Evolutionary conservation across 2,329 filamentous ascomycete genomes (phyloP), one percentile per base, ranked within the genome.

Genomic region (Helminthosporium solani): DNA sequence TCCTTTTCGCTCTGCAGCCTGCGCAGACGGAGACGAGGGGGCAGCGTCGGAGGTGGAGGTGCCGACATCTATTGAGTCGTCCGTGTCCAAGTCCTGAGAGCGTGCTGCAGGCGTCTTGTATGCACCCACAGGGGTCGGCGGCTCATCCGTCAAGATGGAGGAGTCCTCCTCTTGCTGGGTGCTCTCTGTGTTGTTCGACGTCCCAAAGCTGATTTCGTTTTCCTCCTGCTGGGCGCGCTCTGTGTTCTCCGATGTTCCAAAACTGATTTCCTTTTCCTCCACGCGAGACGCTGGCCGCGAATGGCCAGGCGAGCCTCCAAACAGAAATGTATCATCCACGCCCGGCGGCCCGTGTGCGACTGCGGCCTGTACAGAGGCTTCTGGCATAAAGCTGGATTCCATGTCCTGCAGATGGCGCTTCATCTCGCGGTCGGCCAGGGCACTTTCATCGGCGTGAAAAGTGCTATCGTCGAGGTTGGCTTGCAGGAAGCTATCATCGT

Each of bases 361-460:
- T 16, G 60, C 61, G 8, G 49, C 56, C 18, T 60, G 57, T 6
- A 65, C 53, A 2, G 77, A 77, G 2, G 74, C 70, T 36, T 83
- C 80, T 0, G 81, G 81, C 35, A 84, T 50, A 54, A 85, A 84
- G 58, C 81, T 84, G 3, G 82, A 84, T 61, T 84, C 82, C 44
- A 84, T 75, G 54, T 85, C 81, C 73, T 81, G 76, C 52, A 85
- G 63, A 52, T 78, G 78, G 46, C 76, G 73, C 53, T 77, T 76
- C 78, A 84, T 83, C 57, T 82, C 80, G 42, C 71, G 71, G 63
- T 84, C 81, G 55, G 82, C 75, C 28, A 83, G 52, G 12, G 61
- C 68, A 47, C 71, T 72, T 28, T 60, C 71, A 33, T 74, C 72
- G 43, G 61, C 64, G n/a, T 63, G 59, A 14, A 59, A 28, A 12